Percentiles rank a stretch among this genome's conserved stretches.
Conservation (phyloP, 768 basidiomycete genomes). For the Tephrocybe rancida region DNA sequence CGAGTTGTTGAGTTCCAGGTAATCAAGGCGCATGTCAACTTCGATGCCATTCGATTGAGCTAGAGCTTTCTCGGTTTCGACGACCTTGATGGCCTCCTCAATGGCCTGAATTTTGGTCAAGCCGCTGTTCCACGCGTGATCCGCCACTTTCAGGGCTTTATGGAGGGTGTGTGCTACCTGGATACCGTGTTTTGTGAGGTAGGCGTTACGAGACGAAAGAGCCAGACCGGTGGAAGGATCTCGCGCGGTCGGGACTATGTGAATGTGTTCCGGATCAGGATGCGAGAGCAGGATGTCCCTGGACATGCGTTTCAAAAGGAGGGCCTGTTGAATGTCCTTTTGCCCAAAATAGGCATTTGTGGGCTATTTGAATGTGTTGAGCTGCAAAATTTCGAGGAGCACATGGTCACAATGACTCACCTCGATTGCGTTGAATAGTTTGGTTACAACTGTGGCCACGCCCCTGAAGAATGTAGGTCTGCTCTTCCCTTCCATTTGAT, state of each 20-base stretch:
- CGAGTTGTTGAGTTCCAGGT: constrained; percentile 87
- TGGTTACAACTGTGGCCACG: constrained; percentile 92
- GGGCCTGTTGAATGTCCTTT: constrained; percentile 97
- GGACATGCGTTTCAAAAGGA: constrained; percentile 78
- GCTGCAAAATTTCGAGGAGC: neutral
- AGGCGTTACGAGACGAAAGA: constrained; percentile 88
- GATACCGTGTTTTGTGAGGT: constrained; percentile 69
- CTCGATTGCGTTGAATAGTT: constrained; percentile 91
- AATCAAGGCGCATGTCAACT: constrained; percentile 73
- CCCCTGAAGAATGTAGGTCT: constrained; percentile 94
- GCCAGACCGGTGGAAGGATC: constrained; percentile 70
- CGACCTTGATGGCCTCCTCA: constrained; percentile 39
- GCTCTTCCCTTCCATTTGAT: constrained; percentile 90
- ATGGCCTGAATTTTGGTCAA: constrained; percentile 53
- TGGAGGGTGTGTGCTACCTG: constrained; percentile 68
- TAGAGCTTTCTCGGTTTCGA: constrained; percentile 31
- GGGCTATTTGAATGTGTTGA: constrained; percentile 53
- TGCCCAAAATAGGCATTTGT: constrained; percentile 95
- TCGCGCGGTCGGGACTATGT: constrained; percentile 87
- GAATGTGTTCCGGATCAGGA: constrained; percentile 72
- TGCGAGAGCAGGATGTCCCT: constrained; percentile 81
- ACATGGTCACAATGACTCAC: constrained; percentile 40
- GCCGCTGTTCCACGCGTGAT: constrained; percentile 55
- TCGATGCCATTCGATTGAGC: constrained; percentile 33
- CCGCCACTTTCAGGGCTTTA: constrained; percentile 64